These are phyloP conservation scores for Lomentospora prolificans DNA, from an alignment of 2,329 filamentous ascomycete species.

Conservation along the genomic window DNA sequence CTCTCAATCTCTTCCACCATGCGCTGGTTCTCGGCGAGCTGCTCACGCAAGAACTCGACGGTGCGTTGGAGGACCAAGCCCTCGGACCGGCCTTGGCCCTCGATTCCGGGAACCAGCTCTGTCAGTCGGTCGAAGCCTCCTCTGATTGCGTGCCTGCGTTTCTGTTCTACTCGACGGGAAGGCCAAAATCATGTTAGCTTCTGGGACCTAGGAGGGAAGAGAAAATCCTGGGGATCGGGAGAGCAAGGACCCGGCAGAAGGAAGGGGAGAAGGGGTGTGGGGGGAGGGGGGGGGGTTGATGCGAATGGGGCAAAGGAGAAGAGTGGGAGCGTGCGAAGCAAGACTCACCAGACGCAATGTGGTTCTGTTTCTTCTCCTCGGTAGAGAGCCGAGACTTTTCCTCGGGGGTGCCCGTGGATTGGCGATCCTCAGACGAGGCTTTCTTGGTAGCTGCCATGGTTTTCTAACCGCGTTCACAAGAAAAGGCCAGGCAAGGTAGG, in stretches of 20 bases:
- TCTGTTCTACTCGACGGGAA: slow-evolving; percentile 25
- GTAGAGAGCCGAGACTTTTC: slow-evolving; percentile 43
- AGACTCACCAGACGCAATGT: slow-evolving; percentile 41
- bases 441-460: background rate
- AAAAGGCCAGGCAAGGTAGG: background rate
- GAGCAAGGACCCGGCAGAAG: too few relatives aligned
- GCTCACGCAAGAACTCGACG: slow-evolving; percentile 53
- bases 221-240: background rate
- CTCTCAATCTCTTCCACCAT: slow-evolving; percentile 50
- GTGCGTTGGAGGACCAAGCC: slow-evolving; percentile 69
- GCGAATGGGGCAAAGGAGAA: background rate
- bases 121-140: slow-evolving; percentile 76
- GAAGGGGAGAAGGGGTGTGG: too few relatives aligned
- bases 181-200: background rate
- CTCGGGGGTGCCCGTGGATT: slow-evolving; percentile 18
- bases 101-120: slow-evolving; percentile 68
- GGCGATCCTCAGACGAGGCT: slow-evolving; percentile 3
- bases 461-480: too few relatives aligned
- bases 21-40: slow-evolving; percentile 47
- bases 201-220: background rate
- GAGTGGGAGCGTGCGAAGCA: background rate
- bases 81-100: slow-evolving; percentile 77
- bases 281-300: background rate
- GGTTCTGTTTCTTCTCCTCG: slow-evolving; percentile 45
- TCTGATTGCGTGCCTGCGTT: slow-evolving; percentile 55